Conservation (phyloP, 495 filamentous ascomycete genomes). For the Lichenothelia convexa region DNA sequence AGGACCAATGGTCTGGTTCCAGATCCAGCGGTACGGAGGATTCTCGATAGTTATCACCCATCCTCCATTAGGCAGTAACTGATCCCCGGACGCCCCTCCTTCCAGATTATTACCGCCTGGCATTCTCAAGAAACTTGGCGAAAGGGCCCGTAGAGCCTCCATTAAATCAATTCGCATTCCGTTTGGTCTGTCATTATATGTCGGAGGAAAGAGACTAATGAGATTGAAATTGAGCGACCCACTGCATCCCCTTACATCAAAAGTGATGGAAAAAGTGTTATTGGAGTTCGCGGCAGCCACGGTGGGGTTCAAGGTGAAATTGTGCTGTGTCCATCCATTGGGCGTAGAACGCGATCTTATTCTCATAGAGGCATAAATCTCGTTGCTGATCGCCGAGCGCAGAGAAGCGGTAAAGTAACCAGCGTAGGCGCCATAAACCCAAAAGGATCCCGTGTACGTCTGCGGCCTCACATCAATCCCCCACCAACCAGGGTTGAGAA, state of each 20-base stretch:
- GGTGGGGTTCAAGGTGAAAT: slow-evolving; percentile 23
- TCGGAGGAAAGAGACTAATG: slow-evolving; percentile 21
- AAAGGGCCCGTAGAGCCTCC: slow-evolving; percentile 16
- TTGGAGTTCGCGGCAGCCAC: slow-evolving; percentile 18
- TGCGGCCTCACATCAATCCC: slow-evolving; percentile 12
- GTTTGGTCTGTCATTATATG: slow-evolving; percentile 20
- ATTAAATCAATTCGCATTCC: slow-evolving; percentile 17
- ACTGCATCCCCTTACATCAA: slow-evolving; percentile 18
- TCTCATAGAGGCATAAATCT: slow-evolving; percentile 25
- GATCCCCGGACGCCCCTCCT: too few relatives aligned
- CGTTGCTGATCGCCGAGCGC: slow-evolving; percentile 27
- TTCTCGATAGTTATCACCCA: too few relatives aligned
- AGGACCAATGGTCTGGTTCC: slow-evolving; percentile 21
- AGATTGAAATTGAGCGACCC: slow-evolving; percentile 21
- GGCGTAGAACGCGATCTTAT: slow-evolving; percentile 21
- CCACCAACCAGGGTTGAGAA: slow-evolving; percentile 15
- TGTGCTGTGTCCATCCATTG: slow-evolving; percentile 29
- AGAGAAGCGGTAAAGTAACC: slow-evolving; percentile 29
- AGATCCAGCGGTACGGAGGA: slow-evolving; percentile 17
- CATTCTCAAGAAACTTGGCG: slow-evolving; percentile 8
- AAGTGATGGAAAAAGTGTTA: slow-evolving; percentile 22
- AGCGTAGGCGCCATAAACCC: slow-evolving; percentile 15
- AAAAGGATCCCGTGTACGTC: slow-evolving; percentile 21
- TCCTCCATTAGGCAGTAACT: too few relatives aligned
- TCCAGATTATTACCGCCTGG: slow-evolving; percentile 22